Conservation (phyloP, 805 yeast species). For the Kluyveromyces aestuarii region DNA sequence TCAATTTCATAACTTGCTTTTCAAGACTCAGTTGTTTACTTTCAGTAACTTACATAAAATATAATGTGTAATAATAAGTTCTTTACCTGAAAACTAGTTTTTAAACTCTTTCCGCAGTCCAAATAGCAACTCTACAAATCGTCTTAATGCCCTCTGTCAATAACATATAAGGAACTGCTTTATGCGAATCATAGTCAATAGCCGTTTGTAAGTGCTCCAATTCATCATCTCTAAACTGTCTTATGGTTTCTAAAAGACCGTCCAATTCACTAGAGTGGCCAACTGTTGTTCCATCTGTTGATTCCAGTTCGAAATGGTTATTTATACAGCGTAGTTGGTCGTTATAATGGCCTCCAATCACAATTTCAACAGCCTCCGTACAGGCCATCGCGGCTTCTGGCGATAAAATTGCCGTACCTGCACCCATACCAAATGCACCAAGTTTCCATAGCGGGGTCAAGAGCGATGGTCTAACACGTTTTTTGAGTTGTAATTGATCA, state of each 20-base stretch:
- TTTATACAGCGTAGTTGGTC: slow-evolving; percentile 72
- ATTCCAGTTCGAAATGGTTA: slow-evolving; percentile 49
- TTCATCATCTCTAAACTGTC: slow-evolving; percentile 85
- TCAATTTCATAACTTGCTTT: background rate
- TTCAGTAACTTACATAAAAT: too few relatives aligned
- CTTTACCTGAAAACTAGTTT: background rate
- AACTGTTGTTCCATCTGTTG: slow-evolving; percentile 22
- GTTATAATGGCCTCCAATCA: slow-evolving; percentile 93
- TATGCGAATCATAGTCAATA: slow-evolving; percentile 80
- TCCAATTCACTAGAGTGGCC: slow-evolving; percentile 42
- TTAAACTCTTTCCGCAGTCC: slow-evolving; percentile 79
- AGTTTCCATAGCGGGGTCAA: slow-evolving; percentile 89
- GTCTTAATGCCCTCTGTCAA: slow-evolving; percentile 80
- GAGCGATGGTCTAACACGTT: slow-evolving; percentile 84
- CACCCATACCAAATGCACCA: slow-evolving; percentile 84
- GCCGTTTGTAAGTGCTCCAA: slow-evolving; percentile 94
- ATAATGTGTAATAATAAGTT: too few relatives aligned
- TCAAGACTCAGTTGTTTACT: background rate
- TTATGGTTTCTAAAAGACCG: slow-evolving; percentile 51
- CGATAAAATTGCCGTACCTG: slow-evolving; percentile 74
- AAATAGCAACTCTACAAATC: slow-evolving; percentile 81
- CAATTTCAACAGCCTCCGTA: slow-evolving; percentile 97
- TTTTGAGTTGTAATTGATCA: slow-evolving; percentile 60
- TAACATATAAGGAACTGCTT: slow-evolving; percentile 85
- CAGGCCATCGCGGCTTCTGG: slow-evolving; percentile 99